Conservation (phyloP, 495 filamentous ascomycete genomes). For the Letharia lupina region DNA sequence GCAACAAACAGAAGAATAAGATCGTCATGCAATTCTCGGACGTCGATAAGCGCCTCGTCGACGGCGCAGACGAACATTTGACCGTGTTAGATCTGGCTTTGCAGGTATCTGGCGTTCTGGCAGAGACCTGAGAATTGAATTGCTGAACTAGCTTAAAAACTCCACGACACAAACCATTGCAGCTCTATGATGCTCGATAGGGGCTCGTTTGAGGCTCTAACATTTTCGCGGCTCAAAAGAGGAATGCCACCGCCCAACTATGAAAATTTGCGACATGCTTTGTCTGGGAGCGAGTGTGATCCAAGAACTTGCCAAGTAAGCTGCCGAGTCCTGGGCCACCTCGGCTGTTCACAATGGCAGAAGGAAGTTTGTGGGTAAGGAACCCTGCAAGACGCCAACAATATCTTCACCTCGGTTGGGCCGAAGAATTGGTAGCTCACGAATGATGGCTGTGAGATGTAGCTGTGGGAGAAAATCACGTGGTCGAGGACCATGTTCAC, state of each 20-base stretch:
- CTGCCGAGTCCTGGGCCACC: background rate
- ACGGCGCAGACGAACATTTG: slow-evolving; percentile 94
- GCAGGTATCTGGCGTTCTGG: slow-evolving; percentile 68
- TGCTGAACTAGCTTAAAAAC: background rate
- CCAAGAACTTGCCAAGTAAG: background rate
- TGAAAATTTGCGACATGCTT: background rate
- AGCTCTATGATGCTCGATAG: background rate
- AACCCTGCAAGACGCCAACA: background rate
- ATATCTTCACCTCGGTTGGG: background rate
- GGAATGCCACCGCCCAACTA: background rate
- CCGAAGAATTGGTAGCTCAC: background rate
- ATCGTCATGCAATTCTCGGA: slow-evolving; percentile 88
- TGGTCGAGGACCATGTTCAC: background rate
- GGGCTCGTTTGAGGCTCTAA: background rate
- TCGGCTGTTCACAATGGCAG: background rate
- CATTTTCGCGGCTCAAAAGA: background rate
- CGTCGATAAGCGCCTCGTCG: slow-evolving; percentile 86
- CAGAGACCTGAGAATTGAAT: slow-evolving; percentile 14
- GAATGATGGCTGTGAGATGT: background rate
- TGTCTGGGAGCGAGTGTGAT: background rate
- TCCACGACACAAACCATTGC: background rate
- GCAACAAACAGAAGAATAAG: slow-evolving; percentile 79
- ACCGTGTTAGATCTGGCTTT: slow-evolving; percentile 78
- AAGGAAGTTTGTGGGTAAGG: background rate
- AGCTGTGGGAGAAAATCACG: background rate